phyloP scores from a whole-genome alignment of 306 rosid species.

The Glycine soja region DNA sequence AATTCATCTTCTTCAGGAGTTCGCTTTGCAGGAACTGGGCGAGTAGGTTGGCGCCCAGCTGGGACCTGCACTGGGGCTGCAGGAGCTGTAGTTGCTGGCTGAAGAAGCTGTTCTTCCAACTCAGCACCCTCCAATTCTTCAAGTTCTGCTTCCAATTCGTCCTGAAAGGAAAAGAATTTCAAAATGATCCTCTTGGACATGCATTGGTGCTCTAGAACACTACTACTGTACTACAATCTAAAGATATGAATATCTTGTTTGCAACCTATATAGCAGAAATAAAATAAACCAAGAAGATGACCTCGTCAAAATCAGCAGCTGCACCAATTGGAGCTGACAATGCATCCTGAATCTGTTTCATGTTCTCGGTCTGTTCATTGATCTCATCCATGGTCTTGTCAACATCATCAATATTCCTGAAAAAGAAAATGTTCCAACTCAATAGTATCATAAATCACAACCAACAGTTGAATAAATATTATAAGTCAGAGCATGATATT shows the following conservation, averaged over 20 bases:
- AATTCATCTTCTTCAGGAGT: conserved; percentile 95
- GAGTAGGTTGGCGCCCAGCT: conserved; percentile 78
- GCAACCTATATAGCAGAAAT: conserved; percentile 10
- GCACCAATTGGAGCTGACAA: conserved; percentile 90
- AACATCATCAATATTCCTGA: conserved; percentile 93
- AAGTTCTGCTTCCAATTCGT: conserved; percentile 95
- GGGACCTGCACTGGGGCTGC: conserved; percentile 88
- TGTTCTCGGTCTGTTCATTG: conserved; percentile 96
- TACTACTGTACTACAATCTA: conserved; percentile 23
- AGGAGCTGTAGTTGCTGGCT: conserved; percentile 91
- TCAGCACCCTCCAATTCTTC: conserved; percentile 98
- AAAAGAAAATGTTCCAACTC: conserved; percentile 30
- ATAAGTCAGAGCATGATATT: background rate
- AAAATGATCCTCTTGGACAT: conserved; percentile 33
- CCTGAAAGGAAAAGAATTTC: conserved; percentile 60
- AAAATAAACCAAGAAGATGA: conserved; percentile 42
- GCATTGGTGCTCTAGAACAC: background rate
- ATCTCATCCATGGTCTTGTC: conserved; percentile 99
- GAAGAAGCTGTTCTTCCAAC: conserved; percentile 97
- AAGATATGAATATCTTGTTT: conserved; percentile 13
- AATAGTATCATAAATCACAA: conserved; percentile 28
- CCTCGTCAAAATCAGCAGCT: conserved; percentile 96
- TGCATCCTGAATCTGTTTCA: conserved; percentile 99
- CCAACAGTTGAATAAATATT: conserved; percentile 16
- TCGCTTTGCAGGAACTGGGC: conserved; percentile 72